phyloP scores from a whole-genome alignment of 1,284 basidiomycete species.

The Mycena sp. region DNA sequence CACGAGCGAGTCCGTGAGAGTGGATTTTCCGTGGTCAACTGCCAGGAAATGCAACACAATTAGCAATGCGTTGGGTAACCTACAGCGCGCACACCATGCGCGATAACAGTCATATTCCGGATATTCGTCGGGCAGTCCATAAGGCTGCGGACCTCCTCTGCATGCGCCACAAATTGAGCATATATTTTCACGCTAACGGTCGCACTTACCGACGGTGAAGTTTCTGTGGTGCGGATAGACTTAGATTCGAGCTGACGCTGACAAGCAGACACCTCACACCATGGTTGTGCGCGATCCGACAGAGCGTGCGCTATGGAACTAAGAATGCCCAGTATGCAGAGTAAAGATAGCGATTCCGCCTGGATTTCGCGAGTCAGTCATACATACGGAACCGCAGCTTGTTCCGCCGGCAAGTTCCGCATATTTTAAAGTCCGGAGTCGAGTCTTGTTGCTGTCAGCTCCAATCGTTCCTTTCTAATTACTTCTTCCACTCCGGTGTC shows the following conservation, averaged over 20 bases:
- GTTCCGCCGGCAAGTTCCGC: too few relatives aligned
- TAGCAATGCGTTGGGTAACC: neutral
- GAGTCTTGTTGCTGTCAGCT: too few relatives aligned
- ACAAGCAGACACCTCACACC: too few relatives aligned
- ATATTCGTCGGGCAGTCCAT: conserved; percentile 95
- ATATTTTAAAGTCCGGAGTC: too few relatives aligned
- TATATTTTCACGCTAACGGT: conserved; percentile 13
- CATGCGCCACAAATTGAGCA: conserved; percentile 17
- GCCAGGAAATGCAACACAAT: conserved; percentile 23
- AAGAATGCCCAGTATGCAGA: too few relatives aligned
- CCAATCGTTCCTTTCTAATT: too few relatives aligned
- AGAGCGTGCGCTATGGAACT: too few relatives aligned
- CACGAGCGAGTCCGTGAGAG: conserved; percentile 98
- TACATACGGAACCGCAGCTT: too few relatives aligned
- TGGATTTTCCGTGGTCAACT: conserved; percentile 99
- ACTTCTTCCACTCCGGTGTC: too few relatives aligned
- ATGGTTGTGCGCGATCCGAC: too few relatives aligned
- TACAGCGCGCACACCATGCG: conserved; percentile 18
- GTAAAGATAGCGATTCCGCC: too few relatives aligned
- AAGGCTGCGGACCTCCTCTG: conserved; percentile 89
- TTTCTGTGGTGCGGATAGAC: conserved; percentile 61
- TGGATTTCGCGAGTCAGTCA: too few relatives aligned
- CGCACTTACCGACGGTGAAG: conserved; percentile 82
- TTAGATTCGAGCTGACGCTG: neutral
- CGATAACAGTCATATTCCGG: conserved; percentile 50